Conservation (phyloP, 1,284 basidiomycete genomes). For the Ustilago trichophora region DNA sequence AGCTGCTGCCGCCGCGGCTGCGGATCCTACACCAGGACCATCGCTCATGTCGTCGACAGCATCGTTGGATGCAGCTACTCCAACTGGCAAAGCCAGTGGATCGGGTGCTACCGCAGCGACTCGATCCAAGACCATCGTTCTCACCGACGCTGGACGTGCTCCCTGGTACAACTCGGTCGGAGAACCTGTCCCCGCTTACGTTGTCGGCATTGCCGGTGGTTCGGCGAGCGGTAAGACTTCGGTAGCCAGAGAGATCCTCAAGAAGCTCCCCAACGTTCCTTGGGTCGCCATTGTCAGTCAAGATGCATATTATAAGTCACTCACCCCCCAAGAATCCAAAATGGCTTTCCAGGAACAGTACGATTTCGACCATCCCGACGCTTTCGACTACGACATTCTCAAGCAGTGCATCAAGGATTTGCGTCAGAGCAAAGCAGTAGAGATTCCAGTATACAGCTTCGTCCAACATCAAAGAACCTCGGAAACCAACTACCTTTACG, state of each 20-base stretch:
- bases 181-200: constrained; percentile 73
- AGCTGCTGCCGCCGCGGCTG: constrained; percentile 17
- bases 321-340: constrained; percentile 77
- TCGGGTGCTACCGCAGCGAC: constrained; percentile 19
- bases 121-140: constrained; percentile 50
- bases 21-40: neutral
- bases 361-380: constrained; percentile 92
- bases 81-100: constrained; percentile 6
- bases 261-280: constrained; percentile 59
- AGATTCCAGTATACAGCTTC: constrained; percentile 93
- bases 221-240: constrained; percentile 90
- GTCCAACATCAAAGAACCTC: constrained; percentile 84
- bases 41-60: constrained; percentile 11
- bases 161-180: constrained; percentile 78
- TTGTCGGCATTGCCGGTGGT: constrained; percentile 92
- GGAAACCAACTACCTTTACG: constrained; percentile 91
- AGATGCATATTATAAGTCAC: constrained; percentile 92
- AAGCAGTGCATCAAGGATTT: constrained; percentile 78
- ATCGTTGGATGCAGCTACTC: constrained; percentile 5
- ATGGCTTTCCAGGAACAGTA: constrained; percentile 84
- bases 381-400: constrained; percentile 89
- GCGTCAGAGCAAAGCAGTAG: constrained; percentile 75
- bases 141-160: constrained; percentile 63
- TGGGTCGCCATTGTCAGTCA: constrained; percentile 68
- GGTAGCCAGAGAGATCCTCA: constrained; percentile 57